Conservation (phyloP, 257 asterid genomes). For the Ophiorrhiza pumila region DNA sequence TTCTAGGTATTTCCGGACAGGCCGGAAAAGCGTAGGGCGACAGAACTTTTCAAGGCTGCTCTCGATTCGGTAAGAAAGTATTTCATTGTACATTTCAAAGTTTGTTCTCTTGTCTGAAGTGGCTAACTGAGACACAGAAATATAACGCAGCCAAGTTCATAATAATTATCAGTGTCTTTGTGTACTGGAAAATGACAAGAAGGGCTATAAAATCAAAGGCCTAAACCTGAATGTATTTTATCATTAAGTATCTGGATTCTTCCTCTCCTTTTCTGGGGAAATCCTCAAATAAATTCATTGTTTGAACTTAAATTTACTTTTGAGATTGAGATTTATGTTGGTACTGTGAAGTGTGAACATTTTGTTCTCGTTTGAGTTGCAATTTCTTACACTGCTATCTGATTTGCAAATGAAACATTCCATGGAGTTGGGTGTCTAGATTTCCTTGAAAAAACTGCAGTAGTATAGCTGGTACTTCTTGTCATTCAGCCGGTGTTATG, state of each 20-base stretch:
- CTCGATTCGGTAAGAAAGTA: constrained; percentile 65
- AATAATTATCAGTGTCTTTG: neutral
- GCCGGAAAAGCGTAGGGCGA: constrained; percentile 94
- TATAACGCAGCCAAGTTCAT: neutral
- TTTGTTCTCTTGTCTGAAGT: neutral
- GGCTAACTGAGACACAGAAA: neutral
- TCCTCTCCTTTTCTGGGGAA: neutral
- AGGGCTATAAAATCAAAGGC: neutral
- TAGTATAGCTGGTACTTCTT: neutral
- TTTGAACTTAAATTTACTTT: neutral
- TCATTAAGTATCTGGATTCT: neutral
- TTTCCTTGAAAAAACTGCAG: neutral
- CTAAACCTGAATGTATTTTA: neutral
- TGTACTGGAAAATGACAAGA: neutral
- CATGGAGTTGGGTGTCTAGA: neutral
- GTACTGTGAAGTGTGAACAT: neutral
- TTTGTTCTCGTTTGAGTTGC: neutral
- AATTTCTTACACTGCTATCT: neutral
- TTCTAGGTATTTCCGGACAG: constrained; percentile 88
- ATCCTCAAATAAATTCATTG: neutral
- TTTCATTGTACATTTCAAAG: neutral
- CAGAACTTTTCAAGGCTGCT: constrained; percentile 78
- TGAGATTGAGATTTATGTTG: neutral
- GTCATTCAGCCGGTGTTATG: neutral
- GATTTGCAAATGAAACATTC: neutral